Percentiles rank a stretch among this genome's conserved stretches.
phyloP scores from a whole-genome alignment of 202 grass and related monocot genomes.

The Tripidium arundinaceum region DNA sequence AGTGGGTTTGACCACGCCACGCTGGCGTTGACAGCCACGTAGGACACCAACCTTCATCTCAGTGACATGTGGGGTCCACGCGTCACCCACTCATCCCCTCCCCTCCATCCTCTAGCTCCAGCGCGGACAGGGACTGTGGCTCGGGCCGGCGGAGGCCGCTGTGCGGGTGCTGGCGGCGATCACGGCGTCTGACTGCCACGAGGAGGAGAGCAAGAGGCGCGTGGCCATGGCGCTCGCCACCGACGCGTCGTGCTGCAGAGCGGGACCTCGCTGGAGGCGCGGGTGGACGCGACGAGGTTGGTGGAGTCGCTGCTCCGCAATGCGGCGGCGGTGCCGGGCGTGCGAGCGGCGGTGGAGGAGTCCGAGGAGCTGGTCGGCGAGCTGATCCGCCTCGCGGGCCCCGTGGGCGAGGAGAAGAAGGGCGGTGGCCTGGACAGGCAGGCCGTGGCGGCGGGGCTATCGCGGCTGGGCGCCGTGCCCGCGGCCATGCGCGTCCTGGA shows the following conservation, averaged over 20 bases:
- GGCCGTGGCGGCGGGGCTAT: slow-evolving; percentile 46
- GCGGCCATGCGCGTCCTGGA: too few species aligned
- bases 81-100: too few species aligned
- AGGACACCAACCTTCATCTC: too few species aligned
- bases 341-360: slow-evolving; percentile 28
- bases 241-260: slow-evolving; percentile 37
- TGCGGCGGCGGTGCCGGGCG: neutral
- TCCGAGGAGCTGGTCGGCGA: slow-evolving; percentile 34
- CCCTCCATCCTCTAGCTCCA: too few species aligned
- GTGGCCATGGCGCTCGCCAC: slow-evolving; percentile 25
- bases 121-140: too few species aligned
- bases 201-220: slow-evolving; percentile 47
- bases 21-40: too few species aligned
- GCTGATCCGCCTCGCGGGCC: slow-evolving; percentile 57
- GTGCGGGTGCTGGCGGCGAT: slow-evolving; percentile 49
- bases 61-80: too few species aligned
- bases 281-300: slow-evolving; percentile 51
- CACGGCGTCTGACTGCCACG: slow-evolving; percentile 45
- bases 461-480: too few species aligned
- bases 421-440: slow-evolving; percentile 25
- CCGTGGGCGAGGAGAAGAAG: slow-evolving; percentile 41
- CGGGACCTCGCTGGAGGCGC: slow-evolving; percentile 23
- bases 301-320: slow-evolving; percentile 44
- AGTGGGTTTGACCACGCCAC: too few species aligned
- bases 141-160: slow-evolving; percentile 45